phyloP scores from a whole-genome alignment of 1,284 basidiomycete genomes.

The Fistulina hepatica region DNA sequence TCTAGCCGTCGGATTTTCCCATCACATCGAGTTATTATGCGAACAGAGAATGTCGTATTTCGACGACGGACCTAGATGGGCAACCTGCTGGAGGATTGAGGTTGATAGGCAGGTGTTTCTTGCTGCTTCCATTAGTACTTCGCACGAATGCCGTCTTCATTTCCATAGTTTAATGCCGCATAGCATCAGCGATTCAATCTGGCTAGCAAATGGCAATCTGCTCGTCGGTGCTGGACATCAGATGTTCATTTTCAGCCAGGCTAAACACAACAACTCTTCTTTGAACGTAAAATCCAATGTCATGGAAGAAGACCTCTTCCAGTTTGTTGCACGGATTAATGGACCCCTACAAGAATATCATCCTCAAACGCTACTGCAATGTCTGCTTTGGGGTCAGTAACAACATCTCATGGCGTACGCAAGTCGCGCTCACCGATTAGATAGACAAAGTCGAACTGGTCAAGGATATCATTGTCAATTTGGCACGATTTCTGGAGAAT shows the following conservation, averaged over 20 bases:
- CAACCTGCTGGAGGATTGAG: constrained; percentile 61
- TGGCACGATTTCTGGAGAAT: constrained; percentile 35
- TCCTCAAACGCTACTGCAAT: constrained; percentile 87
- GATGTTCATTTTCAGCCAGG: constrained; percentile 59
- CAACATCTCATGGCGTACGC: not conserved
- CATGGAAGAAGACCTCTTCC: constrained; percentile 56
- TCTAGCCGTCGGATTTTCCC: constrained; percentile 74
- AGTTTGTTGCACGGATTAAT: constrained; percentile 71
- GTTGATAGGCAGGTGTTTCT: constrained; percentile 44
- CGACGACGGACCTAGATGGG: constrained; percentile 72
- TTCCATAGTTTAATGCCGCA: constrained; percentile 56
- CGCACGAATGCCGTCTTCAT: constrained; percentile 4
- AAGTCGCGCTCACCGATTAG: constrained; percentile 5
- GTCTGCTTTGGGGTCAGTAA: constrained; percentile 77
- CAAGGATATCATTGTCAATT: constrained; percentile 65
- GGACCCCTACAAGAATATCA: constrained; percentile 83
- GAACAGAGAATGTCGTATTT: constrained; percentile 87
- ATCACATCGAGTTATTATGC: constrained; percentile 71
- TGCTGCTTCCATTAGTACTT: too few species aligned
- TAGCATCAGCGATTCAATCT: constrained; percentile 77
- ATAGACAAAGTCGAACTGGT: constrained; percentile 76
- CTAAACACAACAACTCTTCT: constrained; percentile 1
- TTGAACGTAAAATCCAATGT: too few species aligned
- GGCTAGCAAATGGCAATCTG: constrained; percentile 73
- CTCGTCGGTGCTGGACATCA: constrained; percentile 70